Conservation (phyloP, 192 early-diverging fungal species). For the Coemansia sp. region DNA sequence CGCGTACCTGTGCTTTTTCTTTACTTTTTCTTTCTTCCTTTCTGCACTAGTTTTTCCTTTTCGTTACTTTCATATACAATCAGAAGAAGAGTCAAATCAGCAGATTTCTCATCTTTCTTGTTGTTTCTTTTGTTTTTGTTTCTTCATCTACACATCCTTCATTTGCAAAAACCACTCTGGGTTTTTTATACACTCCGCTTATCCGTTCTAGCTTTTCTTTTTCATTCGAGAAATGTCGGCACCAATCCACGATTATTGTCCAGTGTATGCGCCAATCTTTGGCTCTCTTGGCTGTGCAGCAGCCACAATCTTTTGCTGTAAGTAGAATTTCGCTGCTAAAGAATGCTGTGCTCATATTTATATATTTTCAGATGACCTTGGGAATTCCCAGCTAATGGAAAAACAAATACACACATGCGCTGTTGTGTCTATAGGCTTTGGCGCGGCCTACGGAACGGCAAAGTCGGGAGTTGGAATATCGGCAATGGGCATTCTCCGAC, state of each 20-base stretch:
- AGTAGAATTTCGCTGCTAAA: constrained; percentile 35
- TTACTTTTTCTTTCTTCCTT: not conserved
- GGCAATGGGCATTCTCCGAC: constrained; percentile 82
- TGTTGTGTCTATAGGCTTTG: constrained; percentile 63
- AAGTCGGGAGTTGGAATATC: constrained; percentile 89
- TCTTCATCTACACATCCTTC: not conserved
- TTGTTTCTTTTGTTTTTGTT: no score
- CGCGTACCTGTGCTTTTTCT: not conserved
- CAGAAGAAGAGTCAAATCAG: not conserved
- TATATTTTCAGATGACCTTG: not conserved
- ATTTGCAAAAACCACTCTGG: not conserved
- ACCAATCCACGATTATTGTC: constrained; percentile 64
- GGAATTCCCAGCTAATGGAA: not conserved
- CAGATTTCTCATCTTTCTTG: not conserved
- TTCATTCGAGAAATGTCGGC: constrained; percentile 32
- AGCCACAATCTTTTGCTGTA: constrained; percentile 89
- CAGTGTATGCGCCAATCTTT: constrained; percentile 94
- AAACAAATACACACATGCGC: not conserved
- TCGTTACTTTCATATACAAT: not conserved
- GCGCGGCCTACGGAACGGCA: constrained; percentile 90
- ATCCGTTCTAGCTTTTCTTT: constrained; percentile 2
- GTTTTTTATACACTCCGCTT: no score
- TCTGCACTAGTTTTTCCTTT: not conserved
- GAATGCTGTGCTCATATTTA: not conserved
- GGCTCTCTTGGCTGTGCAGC: constrained; percentile 88